Base-by-base conservation (phyloP, 495 filamentous ascomycete species). In the Tuber calosporum region DNA sequence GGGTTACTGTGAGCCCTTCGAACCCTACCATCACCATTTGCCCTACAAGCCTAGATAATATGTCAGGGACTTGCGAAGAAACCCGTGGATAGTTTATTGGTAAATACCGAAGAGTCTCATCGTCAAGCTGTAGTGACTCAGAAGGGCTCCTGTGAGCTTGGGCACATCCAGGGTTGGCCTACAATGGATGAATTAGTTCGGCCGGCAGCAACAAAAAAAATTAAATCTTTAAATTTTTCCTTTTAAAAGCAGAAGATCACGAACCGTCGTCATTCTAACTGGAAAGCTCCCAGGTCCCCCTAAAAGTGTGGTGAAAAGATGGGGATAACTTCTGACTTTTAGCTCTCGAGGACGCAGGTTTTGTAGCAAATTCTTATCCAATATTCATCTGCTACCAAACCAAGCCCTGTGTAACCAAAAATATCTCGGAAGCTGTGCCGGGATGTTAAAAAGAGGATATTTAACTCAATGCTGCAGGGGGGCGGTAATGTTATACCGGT, bases 1-100 rank as follows among this genome's bases (percentile, higher is more conserved):
- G 80, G n/a, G 79, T 81, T 53, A 82, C 79, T 26, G 75, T 70
- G 41, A 76, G 43, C 11, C 81, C 81, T 34, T 82, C 79, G 67
- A 82, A 82, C 66, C 74, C 77, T 34, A 82, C 74, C 79, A 82
- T 78, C 58, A 82, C 67, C 79, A 82, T 82, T 74, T 82, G 81
- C 13, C 81, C 81, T 72, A 82, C 48, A 72, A 75, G 53, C 70
- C 81, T 82, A 58, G 67, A 26, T 30, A 48, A 48, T 69, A 48
- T 73, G 67, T 43, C 48, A 38, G 40, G 45, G 41, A 45, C 68
- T 73, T 77, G 34, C 30, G 19, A 38, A 30, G 41, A 71, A 41
- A 66, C n/a, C 19, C 43, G 67, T n/a, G 48, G 53, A 74, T 39
- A 53, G 66, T 41, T 68, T 39, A 69, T 48, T 68, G 4, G 69